Conservation (phyloP, 2,329 filamentous ascomycete species). For the Truncatella angustata region DNA sequence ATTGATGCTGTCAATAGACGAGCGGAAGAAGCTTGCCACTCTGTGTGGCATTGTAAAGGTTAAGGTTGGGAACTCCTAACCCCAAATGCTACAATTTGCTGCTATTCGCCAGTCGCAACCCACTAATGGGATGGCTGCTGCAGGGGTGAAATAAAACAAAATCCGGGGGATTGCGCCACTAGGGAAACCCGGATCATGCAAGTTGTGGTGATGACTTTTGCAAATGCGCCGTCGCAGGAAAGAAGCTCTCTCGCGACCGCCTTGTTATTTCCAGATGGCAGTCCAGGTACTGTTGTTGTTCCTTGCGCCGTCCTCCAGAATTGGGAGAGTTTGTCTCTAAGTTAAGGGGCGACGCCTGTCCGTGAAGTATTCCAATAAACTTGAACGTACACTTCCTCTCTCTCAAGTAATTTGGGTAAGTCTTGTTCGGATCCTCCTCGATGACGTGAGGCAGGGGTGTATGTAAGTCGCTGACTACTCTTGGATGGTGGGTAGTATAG, state of each 20-base stretch:
- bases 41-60: slow-evolving; percentile 60
- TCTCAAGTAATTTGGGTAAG: no score
- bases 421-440: no score
- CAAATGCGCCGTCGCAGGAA: not conserved
- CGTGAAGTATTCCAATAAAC: no score
- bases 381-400: no score
- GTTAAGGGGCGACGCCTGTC: no score
- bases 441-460: no score
- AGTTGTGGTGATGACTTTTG: not conserved
- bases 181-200: slow-evolving; percentile 1
- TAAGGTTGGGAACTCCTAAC: no score
- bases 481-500: no score
- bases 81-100: not conserved
- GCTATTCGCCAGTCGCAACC: slow-evolving; percentile 12
- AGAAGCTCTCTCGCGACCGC: not conserved
- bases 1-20: slow-evolving; percentile 53
- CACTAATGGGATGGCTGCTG: slow-evolving; percentile 4
- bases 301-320: not conserved
- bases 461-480: no score
- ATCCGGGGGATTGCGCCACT: slow-evolving; percentile 13
- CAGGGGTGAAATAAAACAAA: slow-evolving; percentile 1
- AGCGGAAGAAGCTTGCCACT: slow-evolving; percentile 56
- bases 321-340: not conserved
- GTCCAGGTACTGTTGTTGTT: not conserved
- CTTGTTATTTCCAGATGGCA: not conserved